Evolutionary conservation across 768 basidiomycete genomes (phyloP).

Genomic region (Chalciporus piperatus): DNA sequence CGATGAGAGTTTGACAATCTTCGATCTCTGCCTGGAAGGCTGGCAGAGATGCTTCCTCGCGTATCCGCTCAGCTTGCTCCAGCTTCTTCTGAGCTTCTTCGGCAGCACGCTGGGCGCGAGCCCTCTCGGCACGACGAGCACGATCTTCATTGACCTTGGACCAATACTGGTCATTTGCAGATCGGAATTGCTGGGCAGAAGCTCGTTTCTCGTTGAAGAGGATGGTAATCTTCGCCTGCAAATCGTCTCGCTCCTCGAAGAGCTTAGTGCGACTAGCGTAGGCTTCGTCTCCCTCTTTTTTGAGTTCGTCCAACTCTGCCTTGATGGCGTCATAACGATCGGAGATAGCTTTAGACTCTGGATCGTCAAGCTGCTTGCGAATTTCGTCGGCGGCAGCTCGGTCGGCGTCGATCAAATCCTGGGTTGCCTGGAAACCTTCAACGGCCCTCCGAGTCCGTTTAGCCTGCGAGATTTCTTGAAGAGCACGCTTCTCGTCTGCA

Average conservation of each 20-base stretch:
- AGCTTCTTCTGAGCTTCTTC: conserved; percentile 78
- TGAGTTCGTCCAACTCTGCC: conserved; percentile 80
- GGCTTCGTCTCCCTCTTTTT: conserved; percentile 82
- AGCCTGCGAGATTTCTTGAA: conserved; percentile 79
- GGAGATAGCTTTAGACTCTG: conserved; percentile 75
- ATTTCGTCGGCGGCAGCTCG: conserved; percentile 73
- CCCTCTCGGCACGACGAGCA: conserved; percentile 75
- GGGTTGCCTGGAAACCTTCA: conserved; percentile 77
- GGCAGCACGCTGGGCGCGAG: conserved; percentile 69
- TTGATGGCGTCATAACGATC: conserved; percentile 82
- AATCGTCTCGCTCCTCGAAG: conserved; percentile 77
- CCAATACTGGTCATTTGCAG: conserved; percentile 81
- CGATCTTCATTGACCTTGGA: conserved; percentile 86
- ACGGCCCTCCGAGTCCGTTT: conserved; percentile 73
- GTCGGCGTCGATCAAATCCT: conserved; percentile 80
- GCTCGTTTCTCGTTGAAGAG: conserved; percentile 80
- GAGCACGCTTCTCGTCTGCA: conserved; percentile 91
- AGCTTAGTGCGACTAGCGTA: conserved; percentile 79
- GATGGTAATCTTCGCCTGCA: conserved; percentile 66
- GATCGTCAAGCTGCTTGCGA: conserved; percentile 84
- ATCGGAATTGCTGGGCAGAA: conserved; percentile 65
- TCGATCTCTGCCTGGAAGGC: conserved; percentile 93
- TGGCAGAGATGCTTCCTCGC: conserved; percentile 87
- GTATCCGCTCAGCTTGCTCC: conserved; percentile 74
- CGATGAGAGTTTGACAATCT: conserved; percentile 92